Conservation (phyloP, 805 yeast genomes). For the Candida golubevii region DNA sequence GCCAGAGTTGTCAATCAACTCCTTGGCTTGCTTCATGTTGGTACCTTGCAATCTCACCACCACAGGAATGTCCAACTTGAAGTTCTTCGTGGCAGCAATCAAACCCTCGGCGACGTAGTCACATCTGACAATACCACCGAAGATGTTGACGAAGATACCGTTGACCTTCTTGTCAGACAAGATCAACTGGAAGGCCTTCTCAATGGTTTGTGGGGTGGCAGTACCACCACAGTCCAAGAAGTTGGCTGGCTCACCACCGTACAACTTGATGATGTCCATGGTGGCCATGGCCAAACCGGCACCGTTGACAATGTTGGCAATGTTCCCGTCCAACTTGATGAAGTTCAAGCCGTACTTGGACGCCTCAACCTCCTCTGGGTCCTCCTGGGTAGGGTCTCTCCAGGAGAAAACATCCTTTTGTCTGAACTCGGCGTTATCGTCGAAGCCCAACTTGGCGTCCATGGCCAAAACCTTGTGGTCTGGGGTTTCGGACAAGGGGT, state of each 20-base stretch:
- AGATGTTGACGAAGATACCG: constrained; percentile 96
- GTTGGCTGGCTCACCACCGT: constrained; percentile 99
- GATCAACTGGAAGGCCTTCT: constrained; percentile 92
- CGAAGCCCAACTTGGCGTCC: constrained; percentile 99
- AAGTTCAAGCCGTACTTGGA: constrained; percentile 86
- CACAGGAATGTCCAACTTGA: constrained; percentile 88
- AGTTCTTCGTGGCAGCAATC: constrained; percentile 89
- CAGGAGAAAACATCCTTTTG: constrained; percentile 91
- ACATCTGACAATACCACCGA: constrained; percentile 99
- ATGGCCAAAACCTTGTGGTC: constrained; percentile 91
- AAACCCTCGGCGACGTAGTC: constrained; percentile 98
- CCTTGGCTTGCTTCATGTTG: constrained; percentile 83
- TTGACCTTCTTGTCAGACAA: constrained; percentile 83
- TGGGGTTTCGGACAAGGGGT: constrained; percentile 91
- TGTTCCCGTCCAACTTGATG: constrained; percentile 96
- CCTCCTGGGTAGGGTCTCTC: constrained; percentile 98
- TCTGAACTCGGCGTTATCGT: constrained; percentile 93
- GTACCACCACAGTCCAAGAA: constrained; percentile 99
- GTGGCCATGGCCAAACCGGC: constrained; percentile 99
- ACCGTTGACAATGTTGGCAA: constrained; percentile 98
- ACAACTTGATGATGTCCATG: constrained; percentile 96
- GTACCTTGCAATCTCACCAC: constrained; percentile 99
- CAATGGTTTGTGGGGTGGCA: constrained; percentile 97
- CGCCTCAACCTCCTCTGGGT: constrained; percentile 94
- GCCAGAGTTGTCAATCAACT: constrained; percentile 82